Conservation (phyloP, 2,329 filamentous ascomycete genomes). For the Colletotrichum musae region DNA sequence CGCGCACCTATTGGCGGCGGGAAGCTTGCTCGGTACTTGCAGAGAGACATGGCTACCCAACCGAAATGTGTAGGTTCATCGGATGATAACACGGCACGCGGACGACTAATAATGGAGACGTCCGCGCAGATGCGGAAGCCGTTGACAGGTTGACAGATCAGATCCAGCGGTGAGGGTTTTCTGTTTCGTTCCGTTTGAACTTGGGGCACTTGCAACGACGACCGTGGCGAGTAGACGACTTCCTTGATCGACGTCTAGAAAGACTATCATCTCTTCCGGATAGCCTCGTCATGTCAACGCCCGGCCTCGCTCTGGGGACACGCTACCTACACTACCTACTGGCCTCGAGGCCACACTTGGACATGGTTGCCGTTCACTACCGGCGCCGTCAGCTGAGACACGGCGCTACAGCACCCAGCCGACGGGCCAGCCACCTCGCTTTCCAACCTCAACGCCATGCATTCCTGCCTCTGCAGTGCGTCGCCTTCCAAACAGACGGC, state of each 20-base stretch:
- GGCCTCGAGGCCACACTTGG: slow-evolving; percentile 2
- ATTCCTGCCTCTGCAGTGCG: slow-evolving; percentile 3
- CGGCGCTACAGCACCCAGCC: slow-evolving; percentile 13
- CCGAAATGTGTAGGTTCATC: slow-evolving; percentile 3
- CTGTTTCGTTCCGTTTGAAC: not conserved
- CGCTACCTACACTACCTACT: not conserved
- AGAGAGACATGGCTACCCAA: not conserved
- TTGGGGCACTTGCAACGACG: not conserved
- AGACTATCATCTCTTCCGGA: not conserved
- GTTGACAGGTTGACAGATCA: slow-evolving; percentile 30
- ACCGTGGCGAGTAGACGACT: not conserved
- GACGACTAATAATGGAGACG: not conserved
- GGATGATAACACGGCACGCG: not conserved
- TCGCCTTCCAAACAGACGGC: slow-evolving; percentile 30
- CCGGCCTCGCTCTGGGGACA: not conserved
- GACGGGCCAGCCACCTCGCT: slow-evolving; percentile 28
- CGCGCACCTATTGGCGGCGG: not conserved
- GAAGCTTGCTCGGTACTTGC: slow-evolving; percentile 24
- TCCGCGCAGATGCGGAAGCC: not conserved
- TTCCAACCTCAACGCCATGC: not conserved
- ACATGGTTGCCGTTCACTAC: slow-evolving; percentile 4
- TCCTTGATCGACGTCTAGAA: slow-evolving; percentile 1
- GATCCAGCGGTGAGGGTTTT: not conserved
- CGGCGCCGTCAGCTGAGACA: slow-evolving; percentile 20
- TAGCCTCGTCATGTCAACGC: slow-evolving; percentile 7